Conservation (phyloP, 2,329 filamentous ascomycete species). For the Fusarium beomiforme region DNA sequence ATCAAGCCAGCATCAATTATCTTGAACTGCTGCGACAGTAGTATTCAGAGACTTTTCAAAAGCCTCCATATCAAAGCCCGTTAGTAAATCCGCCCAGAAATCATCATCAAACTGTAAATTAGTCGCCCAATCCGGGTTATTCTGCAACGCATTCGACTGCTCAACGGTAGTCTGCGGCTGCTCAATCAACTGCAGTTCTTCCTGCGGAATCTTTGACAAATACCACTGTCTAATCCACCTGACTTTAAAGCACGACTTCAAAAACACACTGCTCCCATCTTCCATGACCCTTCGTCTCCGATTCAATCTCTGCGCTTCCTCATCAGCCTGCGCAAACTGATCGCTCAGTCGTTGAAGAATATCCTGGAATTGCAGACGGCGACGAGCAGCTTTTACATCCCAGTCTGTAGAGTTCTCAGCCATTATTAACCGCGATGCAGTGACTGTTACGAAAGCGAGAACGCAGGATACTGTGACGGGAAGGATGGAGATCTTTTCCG, state of each 20-base stretch:
- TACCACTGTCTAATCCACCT: conserved; percentile 56
- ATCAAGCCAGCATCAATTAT: not conserved
- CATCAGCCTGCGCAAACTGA: conserved; percentile 46
- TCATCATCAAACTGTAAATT: conserved; percentile 44
- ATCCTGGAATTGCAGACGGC: conserved; percentile 47
- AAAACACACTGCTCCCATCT: conserved; percentile 45
- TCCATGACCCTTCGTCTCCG: conserved; percentile 43
- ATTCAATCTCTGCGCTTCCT: conserved; percentile 32
- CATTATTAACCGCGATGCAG: conserved; percentile 49
- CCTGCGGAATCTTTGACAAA: conserved; percentile 32
- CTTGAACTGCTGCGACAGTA: not conserved
- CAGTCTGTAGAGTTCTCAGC: conserved; percentile 50
- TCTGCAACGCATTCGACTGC: not conserved
- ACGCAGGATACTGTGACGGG: conserved; percentile 45
- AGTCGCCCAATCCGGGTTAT: conserved; percentile 33
- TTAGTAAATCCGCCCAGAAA: conserved; percentile 44
- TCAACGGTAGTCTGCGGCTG: conserved; percentile 11
- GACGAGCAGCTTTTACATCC: conserved; percentile 48
- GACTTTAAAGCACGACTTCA: conserved; percentile 49
- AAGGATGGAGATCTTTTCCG: conserved; percentile 40
- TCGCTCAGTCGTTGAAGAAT: conserved; percentile 44
- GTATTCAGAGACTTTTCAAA: conserved; percentile 5
- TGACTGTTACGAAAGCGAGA: conserved; percentile 49
- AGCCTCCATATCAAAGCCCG: conserved; percentile 29
- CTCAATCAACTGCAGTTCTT: conserved; percentile 15